A percentile compares a stretch with the other conserved stretches of the same genome.
phyloP scores from a whole-genome alignment of 805 yeast species.

The Suhomyces pyralidae region DNA sequence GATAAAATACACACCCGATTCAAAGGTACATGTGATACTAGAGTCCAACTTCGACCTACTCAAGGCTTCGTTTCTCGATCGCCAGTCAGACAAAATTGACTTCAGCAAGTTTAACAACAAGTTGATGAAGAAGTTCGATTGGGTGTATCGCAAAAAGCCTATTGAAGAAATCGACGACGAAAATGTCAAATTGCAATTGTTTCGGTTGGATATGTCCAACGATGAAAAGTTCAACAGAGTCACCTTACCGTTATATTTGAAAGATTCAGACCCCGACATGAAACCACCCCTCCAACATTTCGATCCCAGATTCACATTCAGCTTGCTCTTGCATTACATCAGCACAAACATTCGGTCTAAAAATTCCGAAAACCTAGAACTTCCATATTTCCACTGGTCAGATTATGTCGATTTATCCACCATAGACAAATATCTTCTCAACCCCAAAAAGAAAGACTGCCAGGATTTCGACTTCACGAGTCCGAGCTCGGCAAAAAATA shows the following conservation, averaged over 20 bases:
- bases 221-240: slow-evolving; percentile 7
- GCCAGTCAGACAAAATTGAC: background rate
- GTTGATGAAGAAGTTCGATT: slow-evolving; percentile 1
- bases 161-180: background rate
- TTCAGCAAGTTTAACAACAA: slow-evolving; percentile 2
- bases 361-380: slow-evolving; percentile 5
- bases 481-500: slow-evolving; percentile 7
- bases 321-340: slow-evolving; percentile 14
- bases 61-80: slow-evolving; percentile 1
- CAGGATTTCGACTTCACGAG: slow-evolving; percentile 16
- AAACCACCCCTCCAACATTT: slow-evolving; percentile 14
- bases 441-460: slow-evolving; percentile 17
- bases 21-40: background rate
- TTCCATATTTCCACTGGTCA: slow-evolving; percentile 33
- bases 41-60: slow-evolving; percentile 4
- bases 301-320: slow-evolving; percentile 31
- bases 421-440: slow-evolving; percentile 15
- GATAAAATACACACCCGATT: slow-evolving; percentile 3
- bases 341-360: background rate
- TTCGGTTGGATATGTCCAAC: background rate
- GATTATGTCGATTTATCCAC: slow-evolving; percentile 27
- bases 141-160: background rate
- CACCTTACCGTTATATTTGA: slow-evolving; percentile 13
- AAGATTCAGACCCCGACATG: slow-evolving; percentile 5
- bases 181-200: background rate